A percentile compares a stretch with the other conserved stretches of the same genome.
Evolutionary conservation across 1,284 basidiomycete genomes (phyloP).

Genomic region (Meira nashicola): DNA sequence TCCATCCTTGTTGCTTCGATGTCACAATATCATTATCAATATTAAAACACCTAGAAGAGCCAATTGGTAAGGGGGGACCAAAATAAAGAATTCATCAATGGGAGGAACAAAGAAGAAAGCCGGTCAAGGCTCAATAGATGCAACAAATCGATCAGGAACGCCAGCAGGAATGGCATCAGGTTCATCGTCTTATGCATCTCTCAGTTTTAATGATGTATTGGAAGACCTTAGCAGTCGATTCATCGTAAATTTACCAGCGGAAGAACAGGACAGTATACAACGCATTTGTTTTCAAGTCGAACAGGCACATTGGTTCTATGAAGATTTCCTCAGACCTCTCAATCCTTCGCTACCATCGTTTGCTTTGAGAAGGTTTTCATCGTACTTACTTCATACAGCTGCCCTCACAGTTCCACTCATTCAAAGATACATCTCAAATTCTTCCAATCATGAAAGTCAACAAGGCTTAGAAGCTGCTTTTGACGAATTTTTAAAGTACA

Average conservation of each 20-base stretch:
- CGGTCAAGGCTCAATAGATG: no score
- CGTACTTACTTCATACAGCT: conserved; percentile 64
- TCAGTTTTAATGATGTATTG: conserved; percentile 49
- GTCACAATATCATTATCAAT: no score
- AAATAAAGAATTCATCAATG: no score
- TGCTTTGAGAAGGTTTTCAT: conserved; percentile 81
- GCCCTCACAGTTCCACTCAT: conserved; percentile 48
- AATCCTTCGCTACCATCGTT: conserved; percentile 78
- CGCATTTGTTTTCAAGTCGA: conserved; percentile 98
- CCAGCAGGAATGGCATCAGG: no score
- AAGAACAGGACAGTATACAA: conserved; percentile 83
- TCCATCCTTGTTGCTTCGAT: no score
- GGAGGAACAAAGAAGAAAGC: no score
- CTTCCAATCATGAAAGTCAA: conserved; percentile 21
- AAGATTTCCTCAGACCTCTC: conserved; percentile 84
- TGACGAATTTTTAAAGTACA: conserved; percentile 63
- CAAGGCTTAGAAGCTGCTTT: conserved; percentile 47
- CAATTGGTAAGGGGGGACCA: no score
- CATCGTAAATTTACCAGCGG: conserved; percentile 89
- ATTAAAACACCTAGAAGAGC: no score
- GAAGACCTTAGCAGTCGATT: conserved; percentile 64
- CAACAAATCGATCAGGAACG: no score
- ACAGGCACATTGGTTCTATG: conserved; percentile 99
- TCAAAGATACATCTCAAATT: conserved; percentile 42
- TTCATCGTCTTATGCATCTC: conserved; percentile 4